phyloP scores from a whole-genome alignment of 2,329 filamentous ascomycete species.

The Phaeomoniella chlamydospora region DNA sequence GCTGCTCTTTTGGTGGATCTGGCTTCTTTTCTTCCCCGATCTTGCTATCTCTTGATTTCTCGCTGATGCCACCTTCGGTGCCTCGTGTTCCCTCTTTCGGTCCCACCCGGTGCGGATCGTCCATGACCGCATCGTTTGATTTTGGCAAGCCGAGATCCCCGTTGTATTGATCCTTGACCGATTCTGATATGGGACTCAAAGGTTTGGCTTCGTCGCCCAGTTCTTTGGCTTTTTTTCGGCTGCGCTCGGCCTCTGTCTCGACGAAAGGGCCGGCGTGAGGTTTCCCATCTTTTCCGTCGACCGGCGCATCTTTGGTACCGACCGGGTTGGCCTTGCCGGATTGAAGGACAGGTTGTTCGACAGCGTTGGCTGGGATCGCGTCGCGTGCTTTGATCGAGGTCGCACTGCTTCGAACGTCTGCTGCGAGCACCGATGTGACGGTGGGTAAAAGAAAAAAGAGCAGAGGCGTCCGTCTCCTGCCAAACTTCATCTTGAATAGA shows the following conservation, averaged over 20 bases:
- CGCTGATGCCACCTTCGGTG: constrained; percentile 76
- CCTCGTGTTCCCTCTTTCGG: constrained; percentile 79
- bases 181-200: constrained; percentile 7
- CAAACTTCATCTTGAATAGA: constrained; percentile 19
- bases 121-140: constrained; percentile 73
- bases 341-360: neutral
- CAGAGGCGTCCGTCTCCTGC: constrained; percentile 14
- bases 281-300: constrained; percentile 87
- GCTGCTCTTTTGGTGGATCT: constrained; percentile 71
- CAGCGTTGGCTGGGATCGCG: constrained; percentile 4
- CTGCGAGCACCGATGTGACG: constrained; percentile 14
- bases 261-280: constrained; percentile 73
- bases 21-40: constrained; percentile 61
- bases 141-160: constrained; percentile 29
- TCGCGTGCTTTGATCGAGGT: constrained; percentile 1
- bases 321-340: constrained; percentile 16
- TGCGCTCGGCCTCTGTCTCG: constrained; percentile 31
- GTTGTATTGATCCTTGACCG: constrained; percentile 18
- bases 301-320: constrained; percentile 66
- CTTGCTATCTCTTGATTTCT: constrained; percentile 66
- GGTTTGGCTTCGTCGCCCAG: constrained; percentile 13
- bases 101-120: constrained; percentile 60
- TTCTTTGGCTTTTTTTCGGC: constrained; percentile 25
- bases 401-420: constrained; percentile 1
- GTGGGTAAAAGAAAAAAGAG: constrained; percentile 20